These are phyloP conservation scores for Macrolepiota fuliginosa DNA, from an alignment of 768 basidiomycete species.

Conservation along the genomic window DNA sequence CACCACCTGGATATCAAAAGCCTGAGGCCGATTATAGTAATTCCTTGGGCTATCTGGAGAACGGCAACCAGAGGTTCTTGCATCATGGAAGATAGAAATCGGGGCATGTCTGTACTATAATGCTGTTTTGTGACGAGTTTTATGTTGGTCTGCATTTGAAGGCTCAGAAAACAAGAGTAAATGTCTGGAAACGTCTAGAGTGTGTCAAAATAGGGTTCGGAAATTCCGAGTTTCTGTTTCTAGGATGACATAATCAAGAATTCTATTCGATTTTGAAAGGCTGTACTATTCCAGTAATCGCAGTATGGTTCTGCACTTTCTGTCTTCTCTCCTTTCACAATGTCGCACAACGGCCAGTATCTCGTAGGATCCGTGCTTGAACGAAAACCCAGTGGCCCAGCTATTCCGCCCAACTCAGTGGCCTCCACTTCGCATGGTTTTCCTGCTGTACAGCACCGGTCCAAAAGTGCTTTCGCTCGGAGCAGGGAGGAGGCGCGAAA, in stretches of 20 bases:
- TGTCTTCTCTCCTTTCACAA: conserved; percentile 11
- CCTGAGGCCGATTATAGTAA: conserved; percentile 8
- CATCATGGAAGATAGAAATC: conserved; percentile 2
- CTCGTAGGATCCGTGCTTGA: conserved; percentile 47
- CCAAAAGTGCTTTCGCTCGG: conserved; percentile 58
- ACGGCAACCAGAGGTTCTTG: conserved; percentile 11
- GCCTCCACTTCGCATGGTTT: conserved; percentile 48
- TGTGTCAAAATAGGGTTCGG: too few relatives aligned
- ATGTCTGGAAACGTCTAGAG: background rate
- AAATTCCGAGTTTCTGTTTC: background rate
- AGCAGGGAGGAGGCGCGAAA: conserved; percentile 38
- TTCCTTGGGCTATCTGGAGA: conserved; percentile 8
- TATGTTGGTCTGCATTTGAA: background rate
- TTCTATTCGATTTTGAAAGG: background rate
- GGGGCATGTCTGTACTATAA: background rate
- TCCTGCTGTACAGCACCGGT: conserved; percentile 63
- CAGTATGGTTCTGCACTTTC: background rate
- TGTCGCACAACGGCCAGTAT: conserved; percentile 19
- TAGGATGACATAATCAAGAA: conserved; percentile 10
- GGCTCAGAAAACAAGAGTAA: background rate
- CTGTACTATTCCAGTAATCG: conserved; percentile 12
- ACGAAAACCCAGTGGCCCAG: conserved; percentile 31
- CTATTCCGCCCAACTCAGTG: conserved; percentile 25
- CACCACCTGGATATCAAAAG: conserved; percentile 11
- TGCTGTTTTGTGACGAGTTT: background rate